These are phyloP conservation scores for Fusarium nodosum DNA, from an alignment of 2,329 filamentous ascomycete species.

Conservation along the genomic window DNA sequence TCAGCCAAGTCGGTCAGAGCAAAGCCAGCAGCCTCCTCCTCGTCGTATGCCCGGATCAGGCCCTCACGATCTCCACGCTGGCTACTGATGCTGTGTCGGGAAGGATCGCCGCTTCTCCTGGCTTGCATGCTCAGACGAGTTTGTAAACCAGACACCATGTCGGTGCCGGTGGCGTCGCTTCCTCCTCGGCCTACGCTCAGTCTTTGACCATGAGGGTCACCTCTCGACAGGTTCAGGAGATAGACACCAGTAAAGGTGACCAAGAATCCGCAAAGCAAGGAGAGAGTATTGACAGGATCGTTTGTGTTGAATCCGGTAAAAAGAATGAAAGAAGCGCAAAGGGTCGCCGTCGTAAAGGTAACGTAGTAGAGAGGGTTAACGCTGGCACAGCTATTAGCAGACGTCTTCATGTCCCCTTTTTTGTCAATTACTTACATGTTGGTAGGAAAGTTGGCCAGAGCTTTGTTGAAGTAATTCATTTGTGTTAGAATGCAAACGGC, in stretches of 20 bases:
- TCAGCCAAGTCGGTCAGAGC: constrained; percentile 84
- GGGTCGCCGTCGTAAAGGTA: constrained; percentile 94
- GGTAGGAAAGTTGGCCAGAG: constrained; percentile 94
- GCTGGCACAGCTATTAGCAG: constrained; percentile 60
- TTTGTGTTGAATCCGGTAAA: constrained; percentile 97
- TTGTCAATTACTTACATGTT: constrained; percentile 79
- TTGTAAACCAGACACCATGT: constrained; percentile 89
- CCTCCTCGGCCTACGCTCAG: constrained; percentile 72
- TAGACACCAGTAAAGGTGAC: constrained; percentile 97
- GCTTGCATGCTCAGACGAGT: constrained; percentile 95
- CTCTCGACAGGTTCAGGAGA: constrained; percentile 92
- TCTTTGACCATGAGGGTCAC: constrained; percentile 84
- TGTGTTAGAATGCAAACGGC: constrained; percentile 95
- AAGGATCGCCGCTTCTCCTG: constrained; percentile 77
- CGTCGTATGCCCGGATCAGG: constrained; percentile 89
- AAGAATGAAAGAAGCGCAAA: constrained; percentile 94
- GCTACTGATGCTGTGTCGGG: constrained; percentile 74
- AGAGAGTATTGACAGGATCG: constrained; percentile 91
- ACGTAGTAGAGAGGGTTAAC: constrained; percentile 98
- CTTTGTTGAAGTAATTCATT: constrained; percentile 99
- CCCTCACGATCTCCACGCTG: constrained; percentile 80
- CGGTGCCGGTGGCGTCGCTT: constrained; percentile 87
- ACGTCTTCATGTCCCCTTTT: background rate
- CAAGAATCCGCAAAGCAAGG: constrained; percentile 91
- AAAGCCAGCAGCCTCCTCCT: constrained; percentile 80